Base-by-base conservation (phyloP, 371 early-diverging fungal genomes). In the Umbelopsis sp. region DNA sequence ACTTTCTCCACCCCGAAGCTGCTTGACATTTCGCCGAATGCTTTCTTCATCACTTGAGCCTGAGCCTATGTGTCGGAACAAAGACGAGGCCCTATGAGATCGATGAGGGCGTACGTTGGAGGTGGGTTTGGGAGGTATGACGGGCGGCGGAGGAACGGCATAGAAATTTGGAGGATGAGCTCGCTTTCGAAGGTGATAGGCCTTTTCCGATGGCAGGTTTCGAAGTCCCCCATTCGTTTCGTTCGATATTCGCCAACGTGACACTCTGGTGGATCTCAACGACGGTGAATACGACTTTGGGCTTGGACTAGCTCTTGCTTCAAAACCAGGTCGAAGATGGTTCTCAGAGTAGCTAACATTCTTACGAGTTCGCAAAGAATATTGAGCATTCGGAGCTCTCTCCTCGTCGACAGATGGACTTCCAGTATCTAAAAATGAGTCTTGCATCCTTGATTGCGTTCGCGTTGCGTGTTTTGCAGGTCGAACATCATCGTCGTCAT, bases 41-140 rank as follows among this genome's bases (percentile, higher is more conserved):
- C 71, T 73, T 16, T 65, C 69, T 12, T 77, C 77, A 32, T 77
- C 77, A 24, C 73, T 71, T 44, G 75, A 74, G 6, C 57, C 57
- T 35, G 57, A 57, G 22, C 57, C 57, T 18, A 35, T 18, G 12
- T 57, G 57, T 1, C 57, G 57, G 35, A 25, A 57, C 32, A 57
- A 11, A 16, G 57, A 57, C 14, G 35, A 6, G 1, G 29, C 32
- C 6, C 57, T 24, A 7, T 25, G 18, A 11, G 57, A 35, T 29
- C 57, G 57, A 12, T 57, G 57, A 32, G 57, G 37, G 9, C 57
- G 12, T 57, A 32, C 9, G 4, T 18, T 35, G 2, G 57, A 16
- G 10, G 41, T 41, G 14, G 35, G 10, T 18, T 57, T 57, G 18
- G 57, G 57, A 18, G 57, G 57, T 18, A 57, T 35, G 9, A 57